Percentiles rank a stretch among this genome's conserved stretches.
phyloP scores from a whole-genome alignment of 768 basidiomycete genomes.

The Pulveroboletus ravenelii region DNA sequence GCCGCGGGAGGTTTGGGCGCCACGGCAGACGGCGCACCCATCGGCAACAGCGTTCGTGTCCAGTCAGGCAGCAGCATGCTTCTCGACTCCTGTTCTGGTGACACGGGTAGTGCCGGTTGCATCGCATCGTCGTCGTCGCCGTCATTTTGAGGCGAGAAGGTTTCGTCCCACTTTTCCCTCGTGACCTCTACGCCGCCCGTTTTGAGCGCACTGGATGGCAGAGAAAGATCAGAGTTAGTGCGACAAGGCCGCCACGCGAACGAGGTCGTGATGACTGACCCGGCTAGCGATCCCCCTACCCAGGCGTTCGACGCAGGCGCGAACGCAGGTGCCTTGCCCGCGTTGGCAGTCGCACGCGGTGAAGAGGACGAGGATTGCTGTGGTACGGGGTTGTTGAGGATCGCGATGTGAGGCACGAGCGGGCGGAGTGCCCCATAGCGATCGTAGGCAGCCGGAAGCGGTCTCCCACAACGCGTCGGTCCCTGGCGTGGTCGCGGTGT shows the following conservation, averaged over 20 bases:
- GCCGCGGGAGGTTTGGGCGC: constrained; percentile 7
- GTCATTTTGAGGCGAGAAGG: constrained; percentile 37
- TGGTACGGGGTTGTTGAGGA: constrained; percentile 80
- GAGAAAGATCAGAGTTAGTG: not conserved
- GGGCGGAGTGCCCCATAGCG: constrained; percentile 71
- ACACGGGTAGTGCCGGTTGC: constrained; percentile 6
- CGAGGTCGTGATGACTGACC: constrained; percentile 46
- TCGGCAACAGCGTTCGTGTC: constrained; percentile 61
- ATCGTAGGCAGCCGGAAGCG: constrained; percentile 54
- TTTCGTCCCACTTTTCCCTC: constrained; percentile 85
- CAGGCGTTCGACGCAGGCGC: constrained; percentile 76
- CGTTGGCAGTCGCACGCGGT: constrained; percentile 52
- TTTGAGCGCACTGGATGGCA: constrained; percentile 62
- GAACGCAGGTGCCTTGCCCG: constrained; percentile 87
- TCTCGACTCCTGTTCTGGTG: constrained; percentile 28
- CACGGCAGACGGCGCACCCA: constrained; percentile 60
- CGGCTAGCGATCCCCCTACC: constrained; percentile 92
- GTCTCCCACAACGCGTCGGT: constrained; percentile 34
- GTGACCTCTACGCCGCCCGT: constrained; percentile 79
- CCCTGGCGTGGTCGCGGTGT: constrained; percentile 29
- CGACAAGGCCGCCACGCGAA: not conserved
- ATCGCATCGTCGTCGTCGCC: constrained; percentile 39
- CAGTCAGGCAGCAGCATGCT: constrained; percentile 74
- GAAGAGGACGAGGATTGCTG: constrained; percentile 41
- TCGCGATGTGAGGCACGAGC: constrained; percentile 67